Evolutionary conservation across 192 early-diverging fungal species (phyloP).

Genomic region (Haplosporangium gracile): DNA sequence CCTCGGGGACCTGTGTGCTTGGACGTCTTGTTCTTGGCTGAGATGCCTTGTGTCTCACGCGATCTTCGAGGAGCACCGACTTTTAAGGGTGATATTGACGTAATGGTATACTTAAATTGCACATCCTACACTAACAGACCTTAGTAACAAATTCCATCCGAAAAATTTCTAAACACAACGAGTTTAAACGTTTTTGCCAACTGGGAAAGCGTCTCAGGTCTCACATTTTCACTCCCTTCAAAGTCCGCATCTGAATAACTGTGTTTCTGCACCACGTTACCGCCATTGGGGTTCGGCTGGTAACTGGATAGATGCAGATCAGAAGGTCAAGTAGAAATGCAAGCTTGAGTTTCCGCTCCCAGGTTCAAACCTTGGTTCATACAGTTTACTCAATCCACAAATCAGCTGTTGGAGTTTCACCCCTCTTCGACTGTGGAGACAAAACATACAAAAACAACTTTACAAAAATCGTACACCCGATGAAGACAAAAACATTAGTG

Average conservation of each 20-base stretch:
- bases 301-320: no score
- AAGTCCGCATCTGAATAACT: no score
- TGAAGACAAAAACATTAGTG: slow-evolving; percentile 19
- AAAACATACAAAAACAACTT: neutral
- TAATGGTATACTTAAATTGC: neutral
- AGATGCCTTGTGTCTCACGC: no score
- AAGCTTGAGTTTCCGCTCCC: neutral
- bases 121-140: neutral
- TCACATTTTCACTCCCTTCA: neutral
- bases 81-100: neutral
- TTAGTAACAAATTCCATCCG: no score
- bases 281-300: no score
- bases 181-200: neutral
- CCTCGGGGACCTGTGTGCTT: no score
- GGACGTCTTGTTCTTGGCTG: no score
- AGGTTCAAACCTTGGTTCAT: neutral
- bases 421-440: neutral
- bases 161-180: neutral
- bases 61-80: no score
- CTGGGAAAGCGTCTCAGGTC: slow-evolving; percentile 5
- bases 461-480: neutral
- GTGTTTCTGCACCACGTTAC: no score
- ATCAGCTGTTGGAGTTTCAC: no score
- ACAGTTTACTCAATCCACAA: neutral
- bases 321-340: no score